Evolutionary conservation across 1,284 basidiomycete genomes (phyloP).

Genomic region (Ustilago sp.): DNA sequence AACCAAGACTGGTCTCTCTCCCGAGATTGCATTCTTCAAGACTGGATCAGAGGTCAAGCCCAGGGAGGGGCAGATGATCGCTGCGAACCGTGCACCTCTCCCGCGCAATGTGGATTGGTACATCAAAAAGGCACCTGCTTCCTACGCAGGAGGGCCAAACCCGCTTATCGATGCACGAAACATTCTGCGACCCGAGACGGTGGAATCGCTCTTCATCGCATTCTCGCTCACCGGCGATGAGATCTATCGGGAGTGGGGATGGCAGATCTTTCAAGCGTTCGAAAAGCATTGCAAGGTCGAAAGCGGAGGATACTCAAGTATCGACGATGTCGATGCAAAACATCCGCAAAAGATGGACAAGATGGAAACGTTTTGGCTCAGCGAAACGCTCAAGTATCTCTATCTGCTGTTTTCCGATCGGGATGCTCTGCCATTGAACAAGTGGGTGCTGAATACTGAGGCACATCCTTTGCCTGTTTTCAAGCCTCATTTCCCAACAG

Average conservation of each 20-base stretch:
- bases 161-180: conserved; percentile 85
- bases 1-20: conserved; percentile 78
- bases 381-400: conserved; percentile 94
- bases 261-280: conserved; percentile 91
- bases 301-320: conserved; percentile 84
- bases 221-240: conserved; percentile 84
- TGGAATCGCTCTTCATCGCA: conserved; percentile 91
- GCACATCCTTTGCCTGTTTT: conserved; percentile 68
- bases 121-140: conserved; percentile 60
- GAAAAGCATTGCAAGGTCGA: conserved; percentile 81
- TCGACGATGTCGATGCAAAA: conserved; percentile 78
- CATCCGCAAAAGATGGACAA: conserved; percentile 81
- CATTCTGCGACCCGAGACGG: conserved; percentile 88
- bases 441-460: conserved; percentile 85
- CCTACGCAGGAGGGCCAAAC: conserved; percentile 41
- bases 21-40: conserved; percentile 69
- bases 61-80: conserved; percentile 25
- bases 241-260: conserved; percentile 84
- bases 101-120: conserved; percentile 61
- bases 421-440: conserved; percentile 76
- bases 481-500: conserved; percentile 53
- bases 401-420: conserved; percentile 87
- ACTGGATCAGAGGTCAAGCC: conserved; percentile 36
- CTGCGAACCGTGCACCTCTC: conserved; percentile 24
- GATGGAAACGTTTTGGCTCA: conserved; percentile 85